A percentile compares a stretch with the other conserved stretches of the same genome.
Evolutionary conservation across 768 basidiomycete genomes (phyloP).

Genomic region (Mycena vitilis): DNA sequence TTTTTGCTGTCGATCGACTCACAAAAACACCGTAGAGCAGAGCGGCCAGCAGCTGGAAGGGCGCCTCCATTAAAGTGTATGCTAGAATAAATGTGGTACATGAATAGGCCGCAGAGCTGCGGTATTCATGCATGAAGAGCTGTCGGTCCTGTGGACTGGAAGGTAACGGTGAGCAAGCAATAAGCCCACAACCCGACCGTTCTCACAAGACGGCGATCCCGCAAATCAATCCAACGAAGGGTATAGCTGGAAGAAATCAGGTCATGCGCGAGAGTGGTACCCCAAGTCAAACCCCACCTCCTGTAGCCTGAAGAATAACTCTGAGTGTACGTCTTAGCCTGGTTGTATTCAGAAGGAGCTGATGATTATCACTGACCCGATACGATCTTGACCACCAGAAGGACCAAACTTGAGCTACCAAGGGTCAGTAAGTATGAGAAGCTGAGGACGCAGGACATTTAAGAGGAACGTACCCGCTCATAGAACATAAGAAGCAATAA

Average conservation of each 20-base stretch:
- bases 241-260: constrained; percentile 43
- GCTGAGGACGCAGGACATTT: not conserved
- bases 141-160: constrained; percentile 51
- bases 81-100: constrained; percentile 48
- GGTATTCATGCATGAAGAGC: constrained; percentile 56
- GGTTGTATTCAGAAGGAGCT: not conserved
- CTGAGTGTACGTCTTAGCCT: constrained; percentile 7
- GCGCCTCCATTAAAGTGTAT: constrained; percentile 39
- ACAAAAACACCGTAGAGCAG: constrained; percentile 35
- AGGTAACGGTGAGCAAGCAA: not conserved
- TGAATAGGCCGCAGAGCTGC: constrained; percentile 51
- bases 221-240: constrained; percentile 49
- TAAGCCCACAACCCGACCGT: not conserved
- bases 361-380: constrained; percentile 41
- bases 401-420: constrained; percentile 46
- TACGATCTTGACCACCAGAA: constrained; percentile 52
- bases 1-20: not conserved
- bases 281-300: not conserved
- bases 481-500: constrained; percentile 50
- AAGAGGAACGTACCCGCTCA: constrained; percentile 36
- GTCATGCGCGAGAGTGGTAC: constrained; percentile 1
- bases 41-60: constrained; percentile 38
- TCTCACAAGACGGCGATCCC: constrained; percentile 47
- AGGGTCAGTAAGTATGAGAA: not conserved
- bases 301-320: constrained; percentile 32